Base-by-base conservation (phyloP, 1,284 basidiomycete species). In the Neolentinus lepideus region DNA sequence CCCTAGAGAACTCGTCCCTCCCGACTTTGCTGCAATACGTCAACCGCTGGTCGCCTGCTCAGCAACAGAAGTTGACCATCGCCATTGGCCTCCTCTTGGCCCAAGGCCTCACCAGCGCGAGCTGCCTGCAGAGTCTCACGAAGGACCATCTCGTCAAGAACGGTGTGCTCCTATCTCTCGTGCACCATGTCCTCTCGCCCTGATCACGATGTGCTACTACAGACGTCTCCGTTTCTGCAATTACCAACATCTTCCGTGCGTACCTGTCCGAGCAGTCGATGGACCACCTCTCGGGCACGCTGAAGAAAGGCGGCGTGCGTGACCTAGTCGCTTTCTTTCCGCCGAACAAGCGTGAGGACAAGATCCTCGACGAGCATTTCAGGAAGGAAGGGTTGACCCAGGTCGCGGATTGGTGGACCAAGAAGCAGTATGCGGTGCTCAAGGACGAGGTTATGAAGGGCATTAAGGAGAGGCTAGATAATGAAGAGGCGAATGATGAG, bases 61-160 rank as follows among this genome's bases (percentile, higher is more conserved):
- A 90, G 73, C 83, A 86, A 60, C 85, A 92, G 65, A 95, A 94
- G 75, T 77, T 98, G 55, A 84, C 91, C 25, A 78, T 87, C 58
- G 84, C 92, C 8, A 81, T 83, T 24, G 94, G 93, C 29, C 80
- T 95, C 26, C 73, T 97, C 66, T 77, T 97, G 60, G 81, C 90
- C 45, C 89, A 92, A 66, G 86, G 90, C 56, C 84, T 95, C 59
- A 85, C 85, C 58, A 82, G 80, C 59, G 83, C 90, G 16, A 77
- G 81, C 63, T 91, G 90, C 68, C 78, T 98, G 54, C 79, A 83
- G 65, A 88, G 83, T 69, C 76, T 98, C 64, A 87, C 90, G 62
- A 96, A 94, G 72, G 95, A 98, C 63, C 94, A 97, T 69, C 82
- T 98, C 59, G 81, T 95, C 67, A 98, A 98, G 76, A 94, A 98